These are phyloP conservation scores for Leccinum imitatum DNA, from an alignment of 768 basidiomycete species.

Conservation along the genomic window DNA sequence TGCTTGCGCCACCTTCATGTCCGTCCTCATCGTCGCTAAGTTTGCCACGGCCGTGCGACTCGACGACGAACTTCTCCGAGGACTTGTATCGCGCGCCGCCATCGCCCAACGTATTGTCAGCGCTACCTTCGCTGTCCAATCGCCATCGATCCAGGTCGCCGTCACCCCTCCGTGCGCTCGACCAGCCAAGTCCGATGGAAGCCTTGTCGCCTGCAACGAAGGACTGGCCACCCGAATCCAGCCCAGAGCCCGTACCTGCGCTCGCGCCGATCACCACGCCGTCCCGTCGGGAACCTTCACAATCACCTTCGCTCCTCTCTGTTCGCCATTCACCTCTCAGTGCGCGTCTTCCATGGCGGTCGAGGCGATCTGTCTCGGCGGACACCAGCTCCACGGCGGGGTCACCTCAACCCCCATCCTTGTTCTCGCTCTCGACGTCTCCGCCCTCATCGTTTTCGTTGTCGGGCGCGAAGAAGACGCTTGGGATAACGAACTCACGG, in stretches of 20 bases:
- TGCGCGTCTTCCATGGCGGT: constrained; percentile 11
- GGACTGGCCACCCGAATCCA: not conserved
- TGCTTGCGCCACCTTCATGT: constrained; percentile 23
- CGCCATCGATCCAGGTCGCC: constrained; percentile 10
- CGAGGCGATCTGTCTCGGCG: constrained; percentile 8
- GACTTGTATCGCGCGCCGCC: constrained; percentile 12
- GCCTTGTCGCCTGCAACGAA: not conserved
- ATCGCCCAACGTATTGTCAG: constrained; percentile 26
- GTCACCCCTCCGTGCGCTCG: constrained; percentile 9
- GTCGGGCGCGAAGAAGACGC: constrained; percentile 14
- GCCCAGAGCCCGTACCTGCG: not conserved
- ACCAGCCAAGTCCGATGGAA: constrained; percentile 10
- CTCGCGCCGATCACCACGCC: not conserved
- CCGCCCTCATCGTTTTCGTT: constrained; percentile 9
- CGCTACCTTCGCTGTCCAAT: constrained; percentile 24
- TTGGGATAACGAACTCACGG: constrained; percentile 17
- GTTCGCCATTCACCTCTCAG: constrained; percentile 3
- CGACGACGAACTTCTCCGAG: constrained; percentile 6
- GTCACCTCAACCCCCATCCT: not conserved
- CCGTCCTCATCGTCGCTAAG: constrained; percentile 30
- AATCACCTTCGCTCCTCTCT: not conserved
- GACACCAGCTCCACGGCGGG: not conserved
- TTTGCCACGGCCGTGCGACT: constrained; percentile 19
- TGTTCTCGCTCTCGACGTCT: not conserved
- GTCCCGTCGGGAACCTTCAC: not conserved